Evolutionary conservation across 2,329 filamentous ascomycete genomes (phyloP).

Genomic region (Penicillium capsulatum): DNA sequence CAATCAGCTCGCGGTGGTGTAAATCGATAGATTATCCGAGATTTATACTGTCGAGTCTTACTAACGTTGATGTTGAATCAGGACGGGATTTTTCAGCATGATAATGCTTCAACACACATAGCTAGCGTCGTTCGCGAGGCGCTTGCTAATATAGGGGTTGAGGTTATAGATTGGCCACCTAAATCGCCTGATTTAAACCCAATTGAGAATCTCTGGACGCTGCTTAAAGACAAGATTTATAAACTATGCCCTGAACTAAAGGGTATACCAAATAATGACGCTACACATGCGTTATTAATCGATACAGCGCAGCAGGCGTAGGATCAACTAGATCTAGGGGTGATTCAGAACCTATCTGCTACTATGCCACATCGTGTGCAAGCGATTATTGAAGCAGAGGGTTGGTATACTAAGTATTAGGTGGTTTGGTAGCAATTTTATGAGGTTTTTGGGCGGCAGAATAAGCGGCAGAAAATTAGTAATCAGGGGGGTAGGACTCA

Average conservation of each 20-base stretch:
- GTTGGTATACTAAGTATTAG: constrained; percentile 16
- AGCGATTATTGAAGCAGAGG: constrained; percentile 11
- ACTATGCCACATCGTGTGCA: constrained; percentile 15
- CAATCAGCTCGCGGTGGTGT: background rate
- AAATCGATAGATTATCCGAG: background rate
- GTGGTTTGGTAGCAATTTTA: background rate
- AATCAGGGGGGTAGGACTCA: background rate
- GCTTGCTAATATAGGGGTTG: constrained; percentile 6
- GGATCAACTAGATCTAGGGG: constrained; percentile 1
- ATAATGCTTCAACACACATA: constrained; percentile 12
- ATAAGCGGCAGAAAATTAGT: background rate
- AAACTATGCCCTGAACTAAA: constrained; percentile 10
- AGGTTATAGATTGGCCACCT: constrained; percentile 14
- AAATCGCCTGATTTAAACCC: constrained; percentile 16
- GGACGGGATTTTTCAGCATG: constrained; percentile 15
- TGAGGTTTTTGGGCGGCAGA: constrained; percentile 1
- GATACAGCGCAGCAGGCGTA: constrained; percentile 5
- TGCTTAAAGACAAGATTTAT: constrained; percentile 14
- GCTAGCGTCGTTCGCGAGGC: constrained; percentile 8
- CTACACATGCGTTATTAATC: constrained; percentile 1
- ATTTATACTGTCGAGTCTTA: constrained; percentile 4
- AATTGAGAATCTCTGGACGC: constrained; percentile 19
- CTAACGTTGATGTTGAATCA: constrained; percentile 6
- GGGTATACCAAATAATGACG: constrained; percentile 5
- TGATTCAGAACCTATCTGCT: constrained; percentile 5